These are phyloP conservation scores for Tuctoria greenei DNA, from an alignment of 176 grass and related monocot genomes.

Conservation along the genomic window DNA sequence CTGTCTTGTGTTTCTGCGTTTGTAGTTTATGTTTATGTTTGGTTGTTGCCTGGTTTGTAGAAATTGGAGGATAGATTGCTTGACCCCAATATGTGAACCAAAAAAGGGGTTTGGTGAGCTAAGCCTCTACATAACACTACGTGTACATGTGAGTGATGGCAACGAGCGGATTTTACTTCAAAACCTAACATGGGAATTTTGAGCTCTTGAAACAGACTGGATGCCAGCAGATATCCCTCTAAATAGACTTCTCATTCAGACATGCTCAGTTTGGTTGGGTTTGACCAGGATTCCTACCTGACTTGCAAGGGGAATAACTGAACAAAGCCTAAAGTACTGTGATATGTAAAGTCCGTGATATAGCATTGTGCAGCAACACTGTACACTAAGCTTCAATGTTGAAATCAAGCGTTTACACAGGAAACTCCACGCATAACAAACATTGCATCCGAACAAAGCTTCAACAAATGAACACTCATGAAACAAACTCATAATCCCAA, in stretches of 20 bases:
- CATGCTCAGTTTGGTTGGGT: not conserved
- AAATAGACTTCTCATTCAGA: not conserved
- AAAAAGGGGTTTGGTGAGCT: not conserved
- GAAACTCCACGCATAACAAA: not conserved
- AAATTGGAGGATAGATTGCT: conserved; percentile 31
- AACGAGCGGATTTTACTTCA: not conserved
- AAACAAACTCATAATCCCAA: not conserved
- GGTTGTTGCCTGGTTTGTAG: conserved; percentile 26
- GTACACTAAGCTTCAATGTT: not conserved
- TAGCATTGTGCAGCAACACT: not conserved
- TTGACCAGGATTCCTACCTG: not conserved
- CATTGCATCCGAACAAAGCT: not conserved
- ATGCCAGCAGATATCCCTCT: not conserved
- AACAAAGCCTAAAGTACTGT: not conserved
- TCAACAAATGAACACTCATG: not conserved
- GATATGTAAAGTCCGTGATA: not conserved
- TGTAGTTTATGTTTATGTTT: conserved; percentile 7
- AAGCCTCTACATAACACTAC: not conserved
- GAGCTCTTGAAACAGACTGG: not conserved
- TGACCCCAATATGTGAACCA: conserved; percentile 3
- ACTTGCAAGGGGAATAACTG: not conserved
- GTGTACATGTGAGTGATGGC: not conserved
- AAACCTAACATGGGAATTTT: conserved; percentile 19
- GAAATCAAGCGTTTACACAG: not conserved
- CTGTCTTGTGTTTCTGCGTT: not conserved